These are phyloP conservation scores for Magnusiomyces fungicola DNA, from an alignment of 1,139 yeast genomes.

Conservation along the genomic window DNA sequence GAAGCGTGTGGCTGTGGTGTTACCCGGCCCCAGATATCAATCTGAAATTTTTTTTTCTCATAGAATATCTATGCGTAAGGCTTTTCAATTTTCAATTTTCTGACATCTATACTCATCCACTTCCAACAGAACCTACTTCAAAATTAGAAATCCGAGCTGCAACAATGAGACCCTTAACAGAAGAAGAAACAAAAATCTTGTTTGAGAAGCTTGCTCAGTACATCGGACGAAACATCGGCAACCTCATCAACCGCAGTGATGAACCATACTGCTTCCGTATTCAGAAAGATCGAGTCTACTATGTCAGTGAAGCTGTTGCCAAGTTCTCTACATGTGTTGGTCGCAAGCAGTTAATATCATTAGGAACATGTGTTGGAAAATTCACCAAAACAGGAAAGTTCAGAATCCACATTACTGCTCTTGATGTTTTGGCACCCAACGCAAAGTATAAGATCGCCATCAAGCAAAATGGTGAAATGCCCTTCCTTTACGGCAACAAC, in stretches of 20 bases:
- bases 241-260: slow-evolving; percentile 78
- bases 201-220: slow-evolving; percentile 95
- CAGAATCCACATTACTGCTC: slow-evolving; percentile 87
- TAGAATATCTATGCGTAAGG: too few relatives aligned
- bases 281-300: slow-evolving; percentile 94
- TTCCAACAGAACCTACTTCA: not conserved
- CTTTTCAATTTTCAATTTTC: not conserved
- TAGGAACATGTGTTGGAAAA: slow-evolving; percentile 91
- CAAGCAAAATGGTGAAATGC: slow-evolving; percentile 97
- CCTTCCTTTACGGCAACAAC: slow-evolving; percentile 92
- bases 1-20: too few relatives aligned
- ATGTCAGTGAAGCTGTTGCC: slow-evolving; percentile 76
- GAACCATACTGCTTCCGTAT: slow-evolving; percentile 92
- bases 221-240: slow-evolving; percentile 88
- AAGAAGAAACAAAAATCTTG: slow-evolving; percentile 92
- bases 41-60: not conserved
- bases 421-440: slow-evolving; percentile 71
- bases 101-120: too few relatives aligned
- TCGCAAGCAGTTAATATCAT: slow-evolving; percentile 80
- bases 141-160: too few relatives aligned
- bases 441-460: slow-evolving; percentile 96
- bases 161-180: slow-evolving; percentile 87
- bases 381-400: slow-evolving; percentile 97
- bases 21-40: not conserved
- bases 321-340: slow-evolving; percentile 86